These are phyloP conservation scores for Sarocladiaceae sp. DNA, from an alignment of 2,329 filamentous ascomycete genomes.

Conservation along the genomic window DNA sequence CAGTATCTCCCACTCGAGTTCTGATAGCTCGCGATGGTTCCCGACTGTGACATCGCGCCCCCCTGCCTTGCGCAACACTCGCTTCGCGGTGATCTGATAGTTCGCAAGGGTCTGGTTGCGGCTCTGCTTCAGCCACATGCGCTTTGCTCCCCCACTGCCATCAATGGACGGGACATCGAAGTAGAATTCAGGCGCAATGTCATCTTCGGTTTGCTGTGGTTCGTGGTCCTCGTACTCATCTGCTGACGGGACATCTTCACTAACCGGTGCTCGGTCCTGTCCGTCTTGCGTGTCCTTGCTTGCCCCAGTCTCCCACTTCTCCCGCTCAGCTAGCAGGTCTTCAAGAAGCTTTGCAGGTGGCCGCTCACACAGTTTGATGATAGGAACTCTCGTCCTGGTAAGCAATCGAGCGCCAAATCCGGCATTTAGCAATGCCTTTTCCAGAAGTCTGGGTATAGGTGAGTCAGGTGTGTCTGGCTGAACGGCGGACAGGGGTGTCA, in stretches of 20 bases:
- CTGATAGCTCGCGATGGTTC: slow-evolving; percentile 37
- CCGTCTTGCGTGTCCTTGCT: slow-evolving; percentile 22
- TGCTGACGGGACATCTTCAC: not conserved
- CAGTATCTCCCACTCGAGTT: slow-evolving; percentile 43
- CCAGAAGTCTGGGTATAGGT: slow-evolving; percentile 68
- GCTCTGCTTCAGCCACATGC: slow-evolving; percentile 36
- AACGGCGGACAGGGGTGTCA: slow-evolving; percentile 57
- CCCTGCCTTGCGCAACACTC: slow-evolving; percentile 42
- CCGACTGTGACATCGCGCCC: slow-evolving; percentile 47
- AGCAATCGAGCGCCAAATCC: slow-evolving; percentile 75
- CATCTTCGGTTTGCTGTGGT: slow-evolving; percentile 10
- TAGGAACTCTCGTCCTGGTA: slow-evolving; percentile 75
- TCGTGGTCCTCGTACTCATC: slow-evolving; percentile 20
- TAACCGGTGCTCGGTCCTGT: not conserved
- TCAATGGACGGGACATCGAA: slow-evolving; percentile 18
- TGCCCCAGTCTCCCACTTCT: slow-evolving; percentile 63
- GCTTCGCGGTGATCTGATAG: slow-evolving; percentile 47
- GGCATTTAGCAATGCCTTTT: slow-evolving; percentile 66
- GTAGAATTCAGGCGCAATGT: slow-evolving; percentile 12
- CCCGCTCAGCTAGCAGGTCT: slow-evolving; percentile 60
- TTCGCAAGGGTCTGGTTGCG: slow-evolving; percentile 35
- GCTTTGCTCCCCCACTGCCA: slow-evolving; percentile 15
- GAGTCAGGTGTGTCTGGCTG: slow-evolving; percentile 52
- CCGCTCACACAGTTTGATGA: slow-evolving; percentile 78
- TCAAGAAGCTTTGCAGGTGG: slow-evolving; percentile 58